A percentile compares a stretch with the other conserved stretches of the same genome.
These are phyloP conservation scores for Colletotrichum camelliae DNA, from an alignment of 2,329 filamentous ascomycete species.

Conservation along the genomic window DNA sequence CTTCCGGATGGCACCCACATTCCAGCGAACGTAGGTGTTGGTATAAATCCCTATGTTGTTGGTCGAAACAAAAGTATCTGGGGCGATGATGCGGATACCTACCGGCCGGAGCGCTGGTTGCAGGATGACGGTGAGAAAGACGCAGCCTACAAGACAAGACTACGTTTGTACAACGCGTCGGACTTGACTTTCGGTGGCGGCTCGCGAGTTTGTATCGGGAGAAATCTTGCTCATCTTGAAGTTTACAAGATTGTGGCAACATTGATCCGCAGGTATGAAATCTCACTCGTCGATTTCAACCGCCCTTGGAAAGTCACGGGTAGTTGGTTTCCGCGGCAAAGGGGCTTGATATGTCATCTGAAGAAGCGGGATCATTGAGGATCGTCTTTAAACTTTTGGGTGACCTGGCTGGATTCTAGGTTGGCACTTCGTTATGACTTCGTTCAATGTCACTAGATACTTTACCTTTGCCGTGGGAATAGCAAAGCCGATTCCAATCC, in stretches of 20 bases:
- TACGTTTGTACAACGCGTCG: conserved; percentile 40
- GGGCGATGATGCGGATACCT: conserved; percentile 48
- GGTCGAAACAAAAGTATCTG: conserved; percentile 45
- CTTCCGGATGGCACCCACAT: conserved; percentile 41
- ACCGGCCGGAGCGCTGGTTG: conserved; percentile 55
- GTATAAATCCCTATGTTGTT: conserved; percentile 45
- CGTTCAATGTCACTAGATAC: too few relatives aligned
- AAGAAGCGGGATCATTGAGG: background rate
- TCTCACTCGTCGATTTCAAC: conserved; percentile 32
- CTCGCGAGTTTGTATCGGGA: conserved; percentile 43
- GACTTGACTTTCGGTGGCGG: conserved; percentile 46
- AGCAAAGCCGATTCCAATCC: too few relatives aligned
- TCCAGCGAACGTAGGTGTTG: conserved; percentile 40
- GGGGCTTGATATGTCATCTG: conserved; percentile 23
- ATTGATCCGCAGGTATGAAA: conserved; percentile 46
- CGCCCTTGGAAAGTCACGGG: conserved; percentile 15
- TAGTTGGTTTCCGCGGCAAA: conserved; percentile 22
- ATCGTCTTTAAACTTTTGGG: background rate
- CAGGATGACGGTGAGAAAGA: conserved; percentile 33
- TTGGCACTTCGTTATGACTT: too few relatives aligned
- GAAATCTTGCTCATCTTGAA: conserved; percentile 36
- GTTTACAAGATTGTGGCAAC: conserved; percentile 44
- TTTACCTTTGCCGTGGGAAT: too few relatives aligned
- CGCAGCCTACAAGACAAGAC: conserved; percentile 35
- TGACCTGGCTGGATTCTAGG: background rate